Conservation (phyloP, 2,329 filamentous ascomycete species). For the Coniochaeta sp. region DNA sequence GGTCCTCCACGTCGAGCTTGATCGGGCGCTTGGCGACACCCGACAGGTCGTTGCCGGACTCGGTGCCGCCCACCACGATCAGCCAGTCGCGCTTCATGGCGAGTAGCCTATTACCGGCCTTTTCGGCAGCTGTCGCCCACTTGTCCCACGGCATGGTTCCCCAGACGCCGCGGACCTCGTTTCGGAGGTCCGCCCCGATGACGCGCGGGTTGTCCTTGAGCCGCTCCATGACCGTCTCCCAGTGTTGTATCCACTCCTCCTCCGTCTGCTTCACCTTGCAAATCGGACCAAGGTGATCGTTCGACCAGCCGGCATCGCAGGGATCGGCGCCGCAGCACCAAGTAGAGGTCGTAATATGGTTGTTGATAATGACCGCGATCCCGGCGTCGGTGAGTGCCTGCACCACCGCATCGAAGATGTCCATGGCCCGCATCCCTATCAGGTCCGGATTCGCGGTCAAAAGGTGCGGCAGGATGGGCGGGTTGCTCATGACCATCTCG, state of each 20-base stretch:
- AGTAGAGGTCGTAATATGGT: constrained; percentile 61
- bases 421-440: constrained; percentile 46
- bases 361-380: constrained; percentile 59
- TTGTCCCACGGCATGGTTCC: constrained; percentile 59
- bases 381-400: constrained; percentile 52
- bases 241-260: constrained; percentile 58
- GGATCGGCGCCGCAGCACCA: constrained; percentile 65
- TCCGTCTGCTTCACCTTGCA: constrained; percentile 57
- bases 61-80: constrained; percentile 60
- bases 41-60: constrained; percentile 57
- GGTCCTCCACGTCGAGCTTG: constrained; percentile 43
- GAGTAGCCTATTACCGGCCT: constrained; percentile 53
- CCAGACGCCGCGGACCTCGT: constrained; percentile 62
- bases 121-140: constrained; percentile 58
- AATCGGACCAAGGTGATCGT: constrained; percentile 52
- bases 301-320: constrained; percentile 60
- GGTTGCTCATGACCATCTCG: constrained; percentile 57
- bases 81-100: constrained; percentile 55
- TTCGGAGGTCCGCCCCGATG: constrained; percentile 59
- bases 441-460: constrained; percentile 55
- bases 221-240: constrained; percentile 55
- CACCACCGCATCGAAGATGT: constrained; percentile 53
- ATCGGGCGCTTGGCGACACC: constrained; percentile 49
- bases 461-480: constrained; percentile 39
- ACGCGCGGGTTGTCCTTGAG: constrained; percentile 53